phyloP scores from a whole-genome alignment of 2,329 filamentous ascomycete genomes.

The Beauveria medogensis region DNA sequence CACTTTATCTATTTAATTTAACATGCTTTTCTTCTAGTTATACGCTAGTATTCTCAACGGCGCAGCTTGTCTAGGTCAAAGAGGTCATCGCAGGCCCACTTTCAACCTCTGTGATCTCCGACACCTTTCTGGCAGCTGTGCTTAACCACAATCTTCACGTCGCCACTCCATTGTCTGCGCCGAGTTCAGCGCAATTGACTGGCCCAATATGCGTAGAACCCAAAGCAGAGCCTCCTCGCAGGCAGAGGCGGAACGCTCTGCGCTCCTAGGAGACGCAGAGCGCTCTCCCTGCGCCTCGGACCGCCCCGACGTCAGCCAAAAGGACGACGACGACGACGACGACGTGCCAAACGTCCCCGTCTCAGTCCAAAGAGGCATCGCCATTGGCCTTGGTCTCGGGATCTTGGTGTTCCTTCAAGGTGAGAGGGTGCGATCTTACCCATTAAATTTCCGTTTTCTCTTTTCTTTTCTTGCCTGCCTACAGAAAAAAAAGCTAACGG shows the following conservation, averaged over 20 bases:
- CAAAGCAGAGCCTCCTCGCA: background rate
- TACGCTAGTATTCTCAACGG: too few relatives aligned
- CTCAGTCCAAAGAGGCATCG: background rate
- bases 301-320: background rate
- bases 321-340: background rate
- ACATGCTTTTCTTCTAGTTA: too few relatives aligned
- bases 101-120: background rate
- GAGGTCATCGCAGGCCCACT: background rate
- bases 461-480: too few relatives aligned
- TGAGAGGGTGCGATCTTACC: conserved; percentile 16
- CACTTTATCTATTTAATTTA: too few relatives aligned
- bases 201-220: background rate
- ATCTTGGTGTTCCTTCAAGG: conserved; percentile 51
- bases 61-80: background rate
- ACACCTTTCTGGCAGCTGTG: background rate
- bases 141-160: background rate
- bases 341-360: conserved; percentile 4
- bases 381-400: conserved; percentile 3
- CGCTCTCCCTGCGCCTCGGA: background rate
- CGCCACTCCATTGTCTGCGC: background rate
- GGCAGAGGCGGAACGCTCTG: background rate
- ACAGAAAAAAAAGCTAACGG: too few relatives aligned
- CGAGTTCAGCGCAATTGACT: background rate
- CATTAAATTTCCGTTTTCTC: too few relatives aligned
- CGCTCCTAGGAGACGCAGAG: background rate